Percentiles rank a stretch among this genome's conserved stretches.
phyloP scores from a whole-genome alignment of 768 basidiomycete genomes.

The Kwoniella dejecticola region DNA sequence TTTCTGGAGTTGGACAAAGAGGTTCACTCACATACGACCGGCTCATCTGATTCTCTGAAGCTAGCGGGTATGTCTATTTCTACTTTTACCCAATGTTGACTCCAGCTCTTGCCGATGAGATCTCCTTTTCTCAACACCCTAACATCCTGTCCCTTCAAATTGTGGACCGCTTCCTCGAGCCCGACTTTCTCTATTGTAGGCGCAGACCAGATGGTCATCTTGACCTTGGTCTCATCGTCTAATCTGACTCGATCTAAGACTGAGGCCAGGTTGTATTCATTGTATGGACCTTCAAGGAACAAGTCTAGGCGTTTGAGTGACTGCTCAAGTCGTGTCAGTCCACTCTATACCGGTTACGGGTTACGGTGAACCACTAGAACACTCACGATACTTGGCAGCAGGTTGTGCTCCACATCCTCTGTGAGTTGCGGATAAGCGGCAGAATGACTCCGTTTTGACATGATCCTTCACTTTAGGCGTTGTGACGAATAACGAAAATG shows the following conservation, averaged over 20 bases:
- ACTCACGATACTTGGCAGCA: conserved; percentile 27
- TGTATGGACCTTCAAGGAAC: conserved; percentile 69
- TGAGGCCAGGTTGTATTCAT: conserved; percentile 76
- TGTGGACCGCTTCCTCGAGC: conserved; percentile 71
- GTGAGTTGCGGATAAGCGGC: conserved; percentile 13
- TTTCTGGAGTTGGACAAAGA: too few species aligned
- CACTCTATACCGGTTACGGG: too few species aligned
- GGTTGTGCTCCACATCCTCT: conserved; percentile 28
- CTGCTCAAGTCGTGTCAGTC: neutral
- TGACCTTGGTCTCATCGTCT: conserved; percentile 63
- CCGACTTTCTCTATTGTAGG: conserved; percentile 75
- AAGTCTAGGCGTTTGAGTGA: conserved; percentile 20
- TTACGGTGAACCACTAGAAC: too few species aligned
- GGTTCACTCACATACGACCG: conserved; percentile 62
- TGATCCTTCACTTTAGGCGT: neutral
- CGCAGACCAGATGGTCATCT: conserved; percentile 85
- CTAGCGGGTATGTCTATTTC: conserved; percentile 71
- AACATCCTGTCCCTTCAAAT: neutral
- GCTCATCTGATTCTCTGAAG: conserved; percentile 71
- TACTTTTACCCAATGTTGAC: conserved; percentile 95
- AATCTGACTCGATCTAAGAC: conserved; percentile 71
- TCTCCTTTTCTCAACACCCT: conserved; percentile 77
- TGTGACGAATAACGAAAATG: neutral
- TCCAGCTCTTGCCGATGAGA: conserved; percentile 89
- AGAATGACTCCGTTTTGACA: neutral